Conservation (phyloP, 2,329 filamentous ascomycete genomes). For the Xylariaceae sp. region DNA sequence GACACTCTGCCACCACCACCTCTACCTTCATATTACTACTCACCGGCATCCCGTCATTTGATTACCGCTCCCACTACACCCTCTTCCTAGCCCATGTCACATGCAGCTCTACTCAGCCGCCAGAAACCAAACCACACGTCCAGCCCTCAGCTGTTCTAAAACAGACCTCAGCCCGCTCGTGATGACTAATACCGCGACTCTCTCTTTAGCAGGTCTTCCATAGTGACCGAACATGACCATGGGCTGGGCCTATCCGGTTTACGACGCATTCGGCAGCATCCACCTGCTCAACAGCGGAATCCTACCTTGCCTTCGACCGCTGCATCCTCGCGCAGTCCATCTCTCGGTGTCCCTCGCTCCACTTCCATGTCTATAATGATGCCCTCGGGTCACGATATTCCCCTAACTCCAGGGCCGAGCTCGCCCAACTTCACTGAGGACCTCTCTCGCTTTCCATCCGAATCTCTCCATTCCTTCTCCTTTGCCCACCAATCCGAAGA, state of each 20-base stretch:
- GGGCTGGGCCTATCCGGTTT: conserved; percentile 81
- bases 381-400: conserved; percentile 50
- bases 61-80: no score
- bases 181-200: conserved; percentile 21
- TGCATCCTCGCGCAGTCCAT: conserved; percentile 58
- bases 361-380: conserved; percentile 67
- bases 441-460: conserved; percentile 84
- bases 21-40: conserved; percentile 4
- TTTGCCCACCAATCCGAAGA: conserved; percentile 96
- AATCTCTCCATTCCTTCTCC: conserved; percentile 96
- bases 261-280: conserved; percentile 88
- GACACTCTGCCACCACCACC: no score
- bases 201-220: conserved; percentile 60
- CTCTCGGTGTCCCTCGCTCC: conserved; percentile 58
- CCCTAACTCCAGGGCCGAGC: conserved; percentile 56
- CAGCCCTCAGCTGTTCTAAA: neutral
- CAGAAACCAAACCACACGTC: no score
- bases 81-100: no score
- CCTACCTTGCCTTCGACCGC: conserved; percentile 62
- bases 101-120: conserved; percentile 9
- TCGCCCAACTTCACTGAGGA: conserved; percentile 84
- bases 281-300: conserved; percentile 46
- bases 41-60: no score
- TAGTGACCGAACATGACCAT: conserved; percentile 83
- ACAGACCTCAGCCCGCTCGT: conserved; percentile 13